Evolutionary conservation across 176 grass and related monocot genomes (phyloP).

Genomic region (Oryza nivara): DNA sequence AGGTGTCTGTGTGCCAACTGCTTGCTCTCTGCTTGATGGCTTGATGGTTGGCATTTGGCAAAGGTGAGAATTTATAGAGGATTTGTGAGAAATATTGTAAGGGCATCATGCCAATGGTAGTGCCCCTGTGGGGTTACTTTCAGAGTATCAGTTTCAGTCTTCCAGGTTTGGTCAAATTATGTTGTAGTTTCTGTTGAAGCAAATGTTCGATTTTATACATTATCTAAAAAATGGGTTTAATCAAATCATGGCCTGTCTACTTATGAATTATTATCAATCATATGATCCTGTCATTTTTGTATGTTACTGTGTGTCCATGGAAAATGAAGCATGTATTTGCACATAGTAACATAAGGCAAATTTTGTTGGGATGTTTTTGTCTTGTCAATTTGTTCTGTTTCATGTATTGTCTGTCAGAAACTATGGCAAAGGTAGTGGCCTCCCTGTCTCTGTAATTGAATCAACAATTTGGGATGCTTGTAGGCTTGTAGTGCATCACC

Average conservation of each 20-base stretch:
- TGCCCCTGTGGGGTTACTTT: slow-evolving; percentile 44
- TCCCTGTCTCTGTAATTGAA: neutral
- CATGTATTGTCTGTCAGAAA: slow-evolving; percentile 12
- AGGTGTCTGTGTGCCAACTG: slow-evolving; percentile 46
- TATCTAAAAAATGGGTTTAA: too few relatives aligned
- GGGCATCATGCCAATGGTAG: neutral
- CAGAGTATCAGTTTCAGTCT: neutral
- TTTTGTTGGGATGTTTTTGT: slow-evolving; percentile 39
- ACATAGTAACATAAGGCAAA: slow-evolving; percentile 25
- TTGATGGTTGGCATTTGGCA: slow-evolving; percentile 47
- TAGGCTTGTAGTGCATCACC: slow-evolving; percentile 25
- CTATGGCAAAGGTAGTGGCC: neutral
- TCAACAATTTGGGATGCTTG: neutral
- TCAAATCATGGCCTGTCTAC: too few relatives aligned
- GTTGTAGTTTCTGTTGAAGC: too few relatives aligned
- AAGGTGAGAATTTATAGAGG: slow-evolving; percentile 61
- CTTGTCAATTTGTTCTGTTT: slow-evolving; percentile 43
- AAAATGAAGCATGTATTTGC: slow-evolving; percentile 21
- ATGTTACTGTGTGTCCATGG: neutral
- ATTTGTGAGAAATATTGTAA: slow-evolving; percentile 34
- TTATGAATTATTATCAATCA: too few relatives aligned
- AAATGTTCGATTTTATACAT: too few relatives aligned
- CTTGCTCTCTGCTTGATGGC: slow-evolving; percentile 27
- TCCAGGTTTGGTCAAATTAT: slow-evolving; percentile 42
- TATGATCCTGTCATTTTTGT: slow-evolving; percentile 16